Base-by-base conservation (phyloP, 1,284 basidiomycete species). In the Kwoniella shivajii region DNA sequence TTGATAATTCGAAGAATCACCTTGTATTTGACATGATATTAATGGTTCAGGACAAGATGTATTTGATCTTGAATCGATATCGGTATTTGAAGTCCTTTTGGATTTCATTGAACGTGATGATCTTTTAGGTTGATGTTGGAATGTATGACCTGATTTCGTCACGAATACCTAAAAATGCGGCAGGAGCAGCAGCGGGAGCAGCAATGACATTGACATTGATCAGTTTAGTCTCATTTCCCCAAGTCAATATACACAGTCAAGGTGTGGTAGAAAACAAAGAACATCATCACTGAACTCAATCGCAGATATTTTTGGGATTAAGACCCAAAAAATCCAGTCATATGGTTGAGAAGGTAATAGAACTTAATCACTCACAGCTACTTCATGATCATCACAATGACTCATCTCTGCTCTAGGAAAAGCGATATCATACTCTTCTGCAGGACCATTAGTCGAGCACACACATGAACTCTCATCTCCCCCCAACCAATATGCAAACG, bases 21-120 rank as follows among this genome's bases (percentile, higher is more conserved):
- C 51, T 22, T 36, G 27, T 6, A 54, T 42, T 36, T 56, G 26
- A 45, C 59, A 60, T 13, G 59, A 54, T 14, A 33, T 39, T 41
- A 60, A 44, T 22, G 59, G 59, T 16, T 34, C 39, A 18, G 59
- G 59, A 46, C 59, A 60, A 7, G 36, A 34, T 18, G 34, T 10
- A 24, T 39, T 48, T 7, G 20, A 27, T 27, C 29, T 48, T 29
- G n/a, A 37, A 24, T 16, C 27, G 27, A 42, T 51, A 36, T n/a
- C 13, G n/a, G 29, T 18, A 27, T 39, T 11, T 27, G 26, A 37
- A 22, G 26, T 36, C 22, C 45, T 10, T 39, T 26, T 50, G 24
- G 11, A 50, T 38, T 47, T 43, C 47, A 9, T 33, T 26, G 45
- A 54, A 24, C 37, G 20, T 18, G 10, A 9, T 29, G 34, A 36